Evolutionary conservation across 306 rosid species (phyloP).

Genomic region (Cucumis sativus): Cucumber_9930_V3 NC_026660.2:11881001-11881500

Average conservation of each 20-base stretch:
- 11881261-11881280: slow-evolving; percentile 76
- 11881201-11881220: slow-evolving; percentile 12
- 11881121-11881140: no score
- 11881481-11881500: not conserved
- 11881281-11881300: slow-evolving; percentile 64
- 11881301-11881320: slow-evolving; percentile 43
- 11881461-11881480: not conserved
- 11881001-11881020: no score
- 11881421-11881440: not conserved
- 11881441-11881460: not conserved
- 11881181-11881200: slow-evolving; percentile 3
- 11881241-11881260: slow-evolving; percentile 71
- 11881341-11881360: not conserved
- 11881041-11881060: no score
- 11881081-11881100: no score
- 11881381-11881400: not conserved
- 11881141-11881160: not conserved
- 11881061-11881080: no score
- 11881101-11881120: no score
- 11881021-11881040: no score
- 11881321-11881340: not conserved
- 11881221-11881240: slow-evolving; percentile 52
- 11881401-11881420: no score
- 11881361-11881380: not conserved
- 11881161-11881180: not conserved